These are phyloP conservation scores for Monosporascus sp. DNA, from an alignment of 2,329 filamentous ascomycete species.

Conservation along the genomic window DNA sequence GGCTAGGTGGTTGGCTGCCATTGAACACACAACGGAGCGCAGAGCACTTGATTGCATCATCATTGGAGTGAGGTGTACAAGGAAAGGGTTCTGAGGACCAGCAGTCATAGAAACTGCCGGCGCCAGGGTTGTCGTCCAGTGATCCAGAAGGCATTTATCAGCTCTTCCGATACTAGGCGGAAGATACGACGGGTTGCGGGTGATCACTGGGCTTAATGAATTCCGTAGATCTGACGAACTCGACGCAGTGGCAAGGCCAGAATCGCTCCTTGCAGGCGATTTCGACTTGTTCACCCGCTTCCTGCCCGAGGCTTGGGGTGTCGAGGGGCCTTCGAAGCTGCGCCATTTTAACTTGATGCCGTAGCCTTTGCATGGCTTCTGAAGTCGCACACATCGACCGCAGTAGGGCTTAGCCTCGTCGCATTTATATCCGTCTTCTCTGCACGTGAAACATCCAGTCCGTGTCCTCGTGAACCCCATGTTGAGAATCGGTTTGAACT, in stretches of 20 bases:
- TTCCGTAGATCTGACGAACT: neutral
- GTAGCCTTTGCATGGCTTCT: constrained; percentile 27
- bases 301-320: constrained; percentile 2
- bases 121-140: constrained; percentile 23
- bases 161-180: constrained; percentile 8
- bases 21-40: constrained; percentile 22
- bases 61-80: constrained; percentile 27
- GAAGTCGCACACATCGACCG: constrained; percentile 23
- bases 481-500: no score
- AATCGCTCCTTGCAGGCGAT: neutral
- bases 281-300: constrained; percentile 5
- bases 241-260: neutral
- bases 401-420: constrained; percentile 27
- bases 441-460: constrained; percentile 24
- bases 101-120: constrained; percentile 24
- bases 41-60: constrained; percentile 21
- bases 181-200: constrained; percentile 8
- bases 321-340: constrained; percentile 6
- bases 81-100: constrained; percentile 21
- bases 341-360: constrained; percentile 26
- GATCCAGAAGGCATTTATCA: constrained; percentile 21
- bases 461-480: constrained; percentile 20
- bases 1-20: constrained; percentile 26
- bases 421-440: constrained; percentile 30
- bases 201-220: neutral